Evolutionary conservation across 805 yeast genomes (phyloP), one percentile per base, ranked within the genome.

Genomic region (Teunomyces stri): DNA sequence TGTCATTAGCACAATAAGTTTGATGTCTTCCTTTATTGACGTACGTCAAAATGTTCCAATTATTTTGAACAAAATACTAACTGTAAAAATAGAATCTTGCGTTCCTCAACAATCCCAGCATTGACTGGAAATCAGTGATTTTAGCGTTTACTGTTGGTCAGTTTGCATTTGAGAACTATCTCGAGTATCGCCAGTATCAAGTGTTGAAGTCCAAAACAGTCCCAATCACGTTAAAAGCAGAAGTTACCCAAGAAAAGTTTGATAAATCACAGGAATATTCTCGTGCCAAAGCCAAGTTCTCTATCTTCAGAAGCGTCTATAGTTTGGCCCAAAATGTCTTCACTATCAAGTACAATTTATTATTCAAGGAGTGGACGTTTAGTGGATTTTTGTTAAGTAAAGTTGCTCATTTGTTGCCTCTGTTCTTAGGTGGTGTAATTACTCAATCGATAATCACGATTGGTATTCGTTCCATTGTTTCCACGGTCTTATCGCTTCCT

Each of bases 81-180:
- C 11, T 41, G 11, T 3, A 9, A 25, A 25, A 9, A 3, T 36
- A 70, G 76, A 51, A 82, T 9, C 78, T 83, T 50, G 59, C 75
- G 3, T 65, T 78, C 28, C 69, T 85, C 49, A 96, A 89, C 61
- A 71, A 68, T 42, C 84, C 94, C 3, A 74, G 76, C 12, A 79
- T 89, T 57, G 79, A 89, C 51, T 94, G 97, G 97, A 89, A 89
- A 61, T 58, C 75, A 9, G 71, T 91, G 37, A 80, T 92, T 42
- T 63, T 87, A 38, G 87, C 90, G 1, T 82, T 89, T 59, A 78
- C 95, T 3, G 72, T 85, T 11, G 87, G 87, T 28, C 87, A 89
- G 61, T 89, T 78, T 59, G 66, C 76, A 3, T 90, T 90, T 62
- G 94, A 89, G 55, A 75, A 85, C 3, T 85, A 84, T 61, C 71